These are phyloP conservation scores for Taphrina flavorubra DNA, from an alignment of 1,139 yeast genomes.

Conservation along the genomic window DNA sequence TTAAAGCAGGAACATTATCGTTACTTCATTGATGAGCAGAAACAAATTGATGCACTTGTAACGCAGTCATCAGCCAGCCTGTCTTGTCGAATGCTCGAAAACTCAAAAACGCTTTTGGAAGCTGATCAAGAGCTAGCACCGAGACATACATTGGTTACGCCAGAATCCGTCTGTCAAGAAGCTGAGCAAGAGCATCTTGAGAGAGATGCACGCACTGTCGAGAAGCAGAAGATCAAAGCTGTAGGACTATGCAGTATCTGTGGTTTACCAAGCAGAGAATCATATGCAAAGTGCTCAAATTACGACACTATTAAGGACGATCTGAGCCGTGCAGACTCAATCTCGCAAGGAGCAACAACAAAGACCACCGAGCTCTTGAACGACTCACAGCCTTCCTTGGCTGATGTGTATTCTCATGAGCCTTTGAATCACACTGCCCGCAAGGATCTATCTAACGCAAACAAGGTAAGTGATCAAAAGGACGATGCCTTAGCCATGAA, in stretches of 20 bases:
- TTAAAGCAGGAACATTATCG: constrained; percentile 5
- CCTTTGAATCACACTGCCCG: too few relatives aligned
- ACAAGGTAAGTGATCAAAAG: too few relatives aligned
- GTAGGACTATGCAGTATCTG: neutral
- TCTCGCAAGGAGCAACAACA: too few relatives aligned
- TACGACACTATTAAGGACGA: neutral
- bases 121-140: neutral
- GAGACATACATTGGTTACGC: neutral
- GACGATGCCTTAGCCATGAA: too few relatives aligned
- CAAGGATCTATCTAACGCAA: too few relatives aligned
- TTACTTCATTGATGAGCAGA: constrained; percentile 9
- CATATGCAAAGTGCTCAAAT: neutral
- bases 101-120: neutral
- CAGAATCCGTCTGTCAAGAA: neutral
- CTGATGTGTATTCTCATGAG: too few relatives aligned
- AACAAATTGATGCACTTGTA: neutral
- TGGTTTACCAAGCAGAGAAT: neutral
- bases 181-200: neutral
- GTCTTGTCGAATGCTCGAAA: neutral
- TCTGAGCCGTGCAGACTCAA: too few relatives aligned
- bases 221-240: neutral
- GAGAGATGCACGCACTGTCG: neutral
- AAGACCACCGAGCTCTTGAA: too few relatives aligned
- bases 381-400: too few relatives aligned
- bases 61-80: constrained; percentile 6